Conservation (phyloP, 352 stramenopile species). For the Pythium volutum region DNA sequence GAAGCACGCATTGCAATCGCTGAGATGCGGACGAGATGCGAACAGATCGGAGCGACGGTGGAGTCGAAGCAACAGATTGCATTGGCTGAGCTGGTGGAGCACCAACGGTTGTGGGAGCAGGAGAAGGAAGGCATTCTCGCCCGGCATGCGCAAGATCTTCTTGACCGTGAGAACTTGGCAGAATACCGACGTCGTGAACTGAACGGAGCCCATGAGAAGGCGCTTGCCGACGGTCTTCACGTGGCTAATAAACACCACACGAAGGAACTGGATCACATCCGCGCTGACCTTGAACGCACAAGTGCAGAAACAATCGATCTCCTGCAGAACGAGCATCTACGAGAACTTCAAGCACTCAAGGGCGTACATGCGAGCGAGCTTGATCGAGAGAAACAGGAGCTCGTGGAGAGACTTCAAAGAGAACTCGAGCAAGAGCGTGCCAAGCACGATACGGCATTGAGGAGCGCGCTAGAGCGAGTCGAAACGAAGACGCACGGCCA, state of each 20-base stretch:
- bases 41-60: slow-evolving; percentile 8
- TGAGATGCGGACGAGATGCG: slow-evolving; percentile 10
- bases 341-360: slow-evolving; percentile 9
- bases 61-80: slow-evolving; percentile 5
- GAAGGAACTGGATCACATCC: not conserved
- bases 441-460: slow-evolving; percentile 32
- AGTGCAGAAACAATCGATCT: not conserved
- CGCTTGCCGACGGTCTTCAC: not conserved
- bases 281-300: not conserved
- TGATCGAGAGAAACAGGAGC: slow-evolving; percentile 27
- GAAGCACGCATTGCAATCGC: slow-evolving; percentile 8
- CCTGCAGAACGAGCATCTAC: not conserved
- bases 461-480: slow-evolving; percentile 28
- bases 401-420: slow-evolving; percentile 34
- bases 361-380: slow-evolving; percentile 23
- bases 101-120: slow-evolving; percentile 10
- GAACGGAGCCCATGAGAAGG: not conserved
- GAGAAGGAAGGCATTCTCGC: slow-evolving; percentile 5
- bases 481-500: slow-evolving; percentile 37
- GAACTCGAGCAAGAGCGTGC: slow-evolving; percentile 32
- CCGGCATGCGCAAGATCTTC: not conserved
- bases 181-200: not conserved
- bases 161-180: not conserved
- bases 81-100: not conserved
- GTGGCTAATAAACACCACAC: not conserved